A percentile compares a stretch with the other conserved stretches of the same genome.
Conservation (phyloP, 192 early-diverging fungal genomes). For the Backusella psychrophila region DNA sequence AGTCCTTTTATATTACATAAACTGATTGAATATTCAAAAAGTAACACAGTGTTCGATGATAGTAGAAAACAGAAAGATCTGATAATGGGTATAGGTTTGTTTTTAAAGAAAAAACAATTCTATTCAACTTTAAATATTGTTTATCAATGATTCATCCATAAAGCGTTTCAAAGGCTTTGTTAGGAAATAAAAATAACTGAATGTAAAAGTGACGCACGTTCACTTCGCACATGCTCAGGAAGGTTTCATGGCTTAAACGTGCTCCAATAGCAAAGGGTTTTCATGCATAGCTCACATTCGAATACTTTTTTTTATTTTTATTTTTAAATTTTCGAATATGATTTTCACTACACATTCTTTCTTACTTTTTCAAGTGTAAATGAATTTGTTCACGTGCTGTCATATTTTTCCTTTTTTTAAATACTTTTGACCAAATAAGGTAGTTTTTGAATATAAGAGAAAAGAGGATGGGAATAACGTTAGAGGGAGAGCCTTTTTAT, state of each 20-base stretch:
- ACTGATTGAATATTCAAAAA: not conserved
- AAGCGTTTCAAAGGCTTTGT: not conserved
- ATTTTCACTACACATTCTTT: not conserved
- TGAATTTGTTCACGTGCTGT: not conserved
- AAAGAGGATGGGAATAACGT: not conserved
- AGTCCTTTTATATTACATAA: not conserved
- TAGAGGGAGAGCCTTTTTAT: not conserved
- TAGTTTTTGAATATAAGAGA: not conserved
- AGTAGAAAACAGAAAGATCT: not conserved
- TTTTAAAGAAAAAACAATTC: not conserved
- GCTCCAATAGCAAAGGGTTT: not conserved
- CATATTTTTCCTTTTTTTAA: not conserved
- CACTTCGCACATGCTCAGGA: too few relatives aligned
- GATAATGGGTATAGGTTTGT: not conserved
- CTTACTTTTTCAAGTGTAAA: not conserved
- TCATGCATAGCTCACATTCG: not conserved
- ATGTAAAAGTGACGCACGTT: too few relatives aligned
- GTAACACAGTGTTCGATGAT: not conserved
- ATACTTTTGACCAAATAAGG: not conserved
- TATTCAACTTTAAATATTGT: not conserved
- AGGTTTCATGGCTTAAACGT: not conserved
- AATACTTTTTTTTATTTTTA: not conserved
- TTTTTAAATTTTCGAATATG: not conserved
- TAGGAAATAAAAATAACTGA: not conserved
- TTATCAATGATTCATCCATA: not conserved